Base-by-base conservation (phyloP, 2,329 filamentous ascomycete species). In the Sporothrix brasiliensis region DNA sequence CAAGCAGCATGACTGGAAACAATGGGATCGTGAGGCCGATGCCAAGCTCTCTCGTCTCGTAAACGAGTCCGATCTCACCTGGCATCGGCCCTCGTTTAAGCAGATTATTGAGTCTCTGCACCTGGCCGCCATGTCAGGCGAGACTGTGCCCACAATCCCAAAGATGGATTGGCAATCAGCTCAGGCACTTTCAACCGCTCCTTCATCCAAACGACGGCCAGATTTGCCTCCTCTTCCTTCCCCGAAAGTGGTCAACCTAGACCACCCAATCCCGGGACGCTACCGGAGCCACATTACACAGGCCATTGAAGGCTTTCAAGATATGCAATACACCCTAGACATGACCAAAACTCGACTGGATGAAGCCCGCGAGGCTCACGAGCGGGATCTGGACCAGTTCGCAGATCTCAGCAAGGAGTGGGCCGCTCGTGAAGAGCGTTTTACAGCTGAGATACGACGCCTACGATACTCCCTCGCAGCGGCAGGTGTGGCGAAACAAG, bases 71-170 rank as follows among this genome's bases (percentile, higher is more conserved):
- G 76, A 79, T 19, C 66, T 74, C 24, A 72, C 76, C 2, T 80
- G 80, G 77, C 78, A 82, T 66, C 81, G 79, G n/a, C 82, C 82
- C 7, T 81, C 79, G 9, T 68, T 83, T 49, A 76, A 81, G 53
- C 81, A 83, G 73, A 80, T 85, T 76, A 78, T 81, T 19, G 83
- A 84, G 71, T 74, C 79, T 0, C 75, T 85, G n/a, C 80, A 81
- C 56, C 78, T 79, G 5, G 75, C 73, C 10, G 77, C 84, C 74
- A 83, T 84, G 79, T 78, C 77, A 27, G 78, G 76, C 60, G 74
- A 77, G 10, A 63, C 68, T 0, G 63, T 67, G 4, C 39, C 49
- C 19, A 50, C 49, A 16, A 21, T 21, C 16, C 49, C 49, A 10
- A 21, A 50, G n/a, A 21, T 9, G 49, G n/a, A 19, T 21, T 50